Percentiles rank a stretch among this genome's conserved stretches.
phyloP scores from a whole-genome alignment of 1,284 basidiomycete genomes.

The Xerocomus minutiporus region DNA sequence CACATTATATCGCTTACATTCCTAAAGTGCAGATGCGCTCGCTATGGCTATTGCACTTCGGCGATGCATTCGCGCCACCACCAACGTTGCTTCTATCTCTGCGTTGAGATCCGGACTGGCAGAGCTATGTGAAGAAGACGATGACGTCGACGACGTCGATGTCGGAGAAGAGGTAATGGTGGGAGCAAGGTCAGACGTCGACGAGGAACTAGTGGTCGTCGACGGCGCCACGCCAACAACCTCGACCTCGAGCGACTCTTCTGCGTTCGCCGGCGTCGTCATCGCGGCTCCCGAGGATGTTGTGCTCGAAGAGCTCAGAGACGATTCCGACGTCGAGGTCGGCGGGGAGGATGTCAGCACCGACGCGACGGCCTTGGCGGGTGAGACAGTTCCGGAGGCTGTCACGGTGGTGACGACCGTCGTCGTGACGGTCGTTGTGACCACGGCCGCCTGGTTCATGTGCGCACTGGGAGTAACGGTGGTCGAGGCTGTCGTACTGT shows the following conservation, averaged over 20 bases:
- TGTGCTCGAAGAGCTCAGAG: constrained; percentile 2
- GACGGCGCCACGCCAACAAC: constrained; percentile 17
- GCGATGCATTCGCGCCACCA: constrained; percentile 14
- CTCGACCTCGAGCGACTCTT: constrained; percentile 21
- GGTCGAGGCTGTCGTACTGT: not conserved
- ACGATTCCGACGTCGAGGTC: constrained; percentile 6
- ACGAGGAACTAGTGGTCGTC: constrained; percentile 6
- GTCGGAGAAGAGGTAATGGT: constrained; percentile 2
- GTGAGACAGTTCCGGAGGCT: constrained; percentile 1
- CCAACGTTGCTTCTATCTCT: constrained; percentile 21
- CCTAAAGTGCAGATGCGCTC: not conserved
- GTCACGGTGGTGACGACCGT: constrained; percentile 19
- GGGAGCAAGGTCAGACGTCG: not conserved
- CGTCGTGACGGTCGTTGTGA: constrained; percentile 29
- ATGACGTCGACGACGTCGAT: constrained; percentile 14
- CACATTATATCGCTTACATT: not conserved
- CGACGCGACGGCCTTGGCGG: constrained; percentile 15
- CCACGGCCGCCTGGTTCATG: constrained; percentile 3
- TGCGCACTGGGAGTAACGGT: constrained; percentile 4
- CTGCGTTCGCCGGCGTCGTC: not conserved
- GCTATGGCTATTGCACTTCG: not conserved
- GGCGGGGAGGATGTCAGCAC: not conserved
- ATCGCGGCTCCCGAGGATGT: not conserved
- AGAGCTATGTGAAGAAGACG: constrained; percentile 12
- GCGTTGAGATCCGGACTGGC: constrained; percentile 17